Conservation (phyloP, 139 green algal genomes). For the Spirogloea muscicola region DNA sequence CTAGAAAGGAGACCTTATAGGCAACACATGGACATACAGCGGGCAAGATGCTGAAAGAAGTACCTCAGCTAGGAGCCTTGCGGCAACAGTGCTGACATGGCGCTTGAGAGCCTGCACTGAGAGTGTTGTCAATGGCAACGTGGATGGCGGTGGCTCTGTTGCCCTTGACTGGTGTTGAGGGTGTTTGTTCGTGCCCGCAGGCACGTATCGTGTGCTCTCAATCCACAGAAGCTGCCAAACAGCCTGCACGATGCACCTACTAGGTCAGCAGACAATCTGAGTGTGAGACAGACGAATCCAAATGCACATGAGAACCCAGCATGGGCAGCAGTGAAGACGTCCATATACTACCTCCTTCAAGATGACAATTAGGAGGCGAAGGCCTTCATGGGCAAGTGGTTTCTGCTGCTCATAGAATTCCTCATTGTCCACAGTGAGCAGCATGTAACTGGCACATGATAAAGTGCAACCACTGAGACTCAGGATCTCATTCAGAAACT, state of each 20-base stretch:
- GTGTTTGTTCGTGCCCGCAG: background rate
- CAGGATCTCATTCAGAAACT: background rate
- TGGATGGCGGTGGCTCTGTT: background rate
- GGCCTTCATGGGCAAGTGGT: constrained; percentile 1
- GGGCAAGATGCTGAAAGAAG: background rate
- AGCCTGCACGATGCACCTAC: constrained; percentile 3
- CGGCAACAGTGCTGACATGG: constrained; percentile 5
- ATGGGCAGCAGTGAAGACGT: background rate
- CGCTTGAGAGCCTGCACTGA: background rate
- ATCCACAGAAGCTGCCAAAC: constrained; percentile 27
- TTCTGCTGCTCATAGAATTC: constrained; percentile 16
- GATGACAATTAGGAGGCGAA: constrained; percentile 1
- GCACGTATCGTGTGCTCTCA: too few relatives aligned
- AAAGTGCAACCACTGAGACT: background rate
- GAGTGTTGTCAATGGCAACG: background rate
- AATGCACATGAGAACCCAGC: background rate
- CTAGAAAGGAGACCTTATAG: background rate
- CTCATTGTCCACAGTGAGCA: constrained; percentile 24
- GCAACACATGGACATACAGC: background rate
- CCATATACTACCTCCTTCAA: constrained; percentile 4
- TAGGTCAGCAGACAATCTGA: background rate
- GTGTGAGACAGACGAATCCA: background rate
- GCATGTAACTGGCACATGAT: constrained; percentile 13
- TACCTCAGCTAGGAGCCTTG: constrained; percentile 13
- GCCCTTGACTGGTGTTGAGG: background rate